Evolutionary conservation across 2,329 filamentous ascomycete species (phyloP).

Genomic region (Penicillium sclerotiorum): DNA sequence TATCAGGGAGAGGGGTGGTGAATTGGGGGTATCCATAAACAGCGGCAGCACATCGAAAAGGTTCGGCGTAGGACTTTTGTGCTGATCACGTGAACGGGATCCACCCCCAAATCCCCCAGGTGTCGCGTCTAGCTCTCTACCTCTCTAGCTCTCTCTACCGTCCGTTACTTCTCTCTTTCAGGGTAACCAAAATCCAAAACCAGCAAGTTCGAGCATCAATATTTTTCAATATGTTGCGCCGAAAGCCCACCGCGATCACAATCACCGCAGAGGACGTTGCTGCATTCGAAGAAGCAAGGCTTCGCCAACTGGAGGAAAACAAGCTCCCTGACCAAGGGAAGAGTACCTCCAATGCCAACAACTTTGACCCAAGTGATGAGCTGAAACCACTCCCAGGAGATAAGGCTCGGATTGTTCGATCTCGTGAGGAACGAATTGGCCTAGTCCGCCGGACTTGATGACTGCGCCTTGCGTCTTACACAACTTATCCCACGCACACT

Average conservation of each 20-base stretch:
- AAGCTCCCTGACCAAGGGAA: slow-evolving; percentile 26
- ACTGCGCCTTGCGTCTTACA: not conserved
- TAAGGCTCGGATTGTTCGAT: slow-evolving; percentile 51
- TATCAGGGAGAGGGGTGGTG: slow-evolving; percentile 8
- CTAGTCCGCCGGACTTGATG: slow-evolving; percentile 30
- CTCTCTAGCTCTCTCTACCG: not conserved
- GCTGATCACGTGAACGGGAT: slow-evolving; percentile 20
- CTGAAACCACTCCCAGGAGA: slow-evolving; percentile 54
- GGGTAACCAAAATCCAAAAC: too few species aligned
- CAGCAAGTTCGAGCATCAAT: too few species aligned
- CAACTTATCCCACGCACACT: not conserved
- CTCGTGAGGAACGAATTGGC: slow-evolving; percentile 51
- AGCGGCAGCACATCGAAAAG: slow-evolving; percentile 6
- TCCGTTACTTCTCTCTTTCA: not conserved
- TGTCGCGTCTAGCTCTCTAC: not conserved
- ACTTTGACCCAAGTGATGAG: slow-evolving; percentile 54
- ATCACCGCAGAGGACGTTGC: slow-evolving; percentile 52
- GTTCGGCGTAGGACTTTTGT: slow-evolving; percentile 2
- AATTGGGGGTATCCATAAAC: slow-evolving; percentile 1
- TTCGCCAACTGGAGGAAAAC: slow-evolving; percentile 35
- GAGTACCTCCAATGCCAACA: slow-evolving; percentile 26
- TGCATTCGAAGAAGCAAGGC: slow-evolving; percentile 48
- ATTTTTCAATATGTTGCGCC: slow-evolving; percentile 50
- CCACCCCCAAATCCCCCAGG: not conserved
- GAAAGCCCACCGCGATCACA: slow-evolving; percentile 54